Conservation (phyloP, 768 basidiomycete species). For the Gyrodon lividus region DNA sequence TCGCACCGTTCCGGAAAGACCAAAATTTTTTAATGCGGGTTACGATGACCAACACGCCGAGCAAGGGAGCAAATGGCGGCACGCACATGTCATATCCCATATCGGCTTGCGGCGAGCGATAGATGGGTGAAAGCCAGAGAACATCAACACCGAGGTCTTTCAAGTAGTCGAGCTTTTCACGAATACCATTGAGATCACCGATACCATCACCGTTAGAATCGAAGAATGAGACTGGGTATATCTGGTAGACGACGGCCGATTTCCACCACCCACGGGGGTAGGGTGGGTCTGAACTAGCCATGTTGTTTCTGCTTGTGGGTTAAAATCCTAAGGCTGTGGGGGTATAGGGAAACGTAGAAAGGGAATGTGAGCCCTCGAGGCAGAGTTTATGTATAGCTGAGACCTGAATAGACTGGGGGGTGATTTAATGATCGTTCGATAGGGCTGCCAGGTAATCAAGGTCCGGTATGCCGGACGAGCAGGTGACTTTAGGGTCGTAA, state of each 20-base stretch:
- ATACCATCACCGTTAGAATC: constrained; percentile 72
- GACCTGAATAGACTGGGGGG: constrained; percentile 3
- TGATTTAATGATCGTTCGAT: constrained; percentile 14
- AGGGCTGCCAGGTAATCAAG: constrained; percentile 5
- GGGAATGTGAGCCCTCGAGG: constrained; percentile 16
- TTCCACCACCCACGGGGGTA: constrained; percentile 54
- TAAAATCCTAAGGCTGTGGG: constrained; percentile 9
- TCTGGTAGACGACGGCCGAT: constrained; percentile 58
- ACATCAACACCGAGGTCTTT: constrained; percentile 65
- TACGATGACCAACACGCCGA: neutral
- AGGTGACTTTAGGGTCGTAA: neutral
- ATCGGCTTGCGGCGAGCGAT: constrained; percentile 63
- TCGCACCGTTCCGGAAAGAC: neutral
- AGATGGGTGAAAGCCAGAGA: constrained; percentile 63
- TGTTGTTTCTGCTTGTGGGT: constrained; percentile 4
- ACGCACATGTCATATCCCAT: constrained; percentile 74
- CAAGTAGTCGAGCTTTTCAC: constrained; percentile 64
- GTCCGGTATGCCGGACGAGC: neutral
- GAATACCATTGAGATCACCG: constrained; percentile 70
- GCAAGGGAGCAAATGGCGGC: too few species aligned
- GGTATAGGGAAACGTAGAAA: constrained; percentile 11
- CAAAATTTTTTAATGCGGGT: neutral
- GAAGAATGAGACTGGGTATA: constrained; percentile 68
- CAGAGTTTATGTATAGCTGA: constrained; percentile 7
- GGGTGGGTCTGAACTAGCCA: constrained; percentile 11